phyloP scores from a whole-genome alignment of 805 yeast genomes.

The Candida orba region DNA sequence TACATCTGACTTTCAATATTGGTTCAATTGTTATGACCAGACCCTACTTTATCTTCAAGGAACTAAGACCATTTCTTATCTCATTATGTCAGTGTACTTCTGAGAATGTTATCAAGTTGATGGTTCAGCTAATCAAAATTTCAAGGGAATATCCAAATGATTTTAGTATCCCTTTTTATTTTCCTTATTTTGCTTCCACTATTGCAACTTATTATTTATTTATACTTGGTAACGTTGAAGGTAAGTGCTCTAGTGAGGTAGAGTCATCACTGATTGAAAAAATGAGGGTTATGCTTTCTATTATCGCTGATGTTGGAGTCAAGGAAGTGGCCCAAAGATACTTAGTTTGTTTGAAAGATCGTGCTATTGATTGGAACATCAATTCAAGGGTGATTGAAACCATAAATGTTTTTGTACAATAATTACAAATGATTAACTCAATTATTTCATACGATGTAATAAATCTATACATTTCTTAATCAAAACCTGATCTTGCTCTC shows the following conservation, averaged over 20 bases:
- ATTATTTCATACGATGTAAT: too few relatives aligned
- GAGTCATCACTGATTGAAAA: too few relatives aligned
- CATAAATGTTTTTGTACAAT: too few relatives aligned
- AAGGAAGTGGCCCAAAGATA: not conserved
- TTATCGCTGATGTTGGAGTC: not conserved
- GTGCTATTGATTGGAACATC: not conserved
- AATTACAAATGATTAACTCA: too few relatives aligned
- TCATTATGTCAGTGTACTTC: not conserved
- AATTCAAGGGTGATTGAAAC: too few relatives aligned
- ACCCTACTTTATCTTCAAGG: not conserved
- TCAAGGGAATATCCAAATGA: not conserved
- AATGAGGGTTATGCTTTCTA: not conserved
- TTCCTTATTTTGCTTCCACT: not conserved
- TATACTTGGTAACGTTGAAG: not conserved
- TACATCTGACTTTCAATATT: not conserved
- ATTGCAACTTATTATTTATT: not conserved
- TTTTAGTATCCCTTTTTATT: not conserved
- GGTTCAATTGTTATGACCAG: not conserved
- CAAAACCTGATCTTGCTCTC: too few relatives aligned
- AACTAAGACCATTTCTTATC: too few relatives aligned
- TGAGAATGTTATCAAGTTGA: not conserved
- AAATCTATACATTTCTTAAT: too few relatives aligned
- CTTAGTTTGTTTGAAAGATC: not conserved
- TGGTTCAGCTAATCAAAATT: not conserved
- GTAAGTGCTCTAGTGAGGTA: not conserved